A percentile compares a stretch with the other conserved stretches of the same genome.
These are phyloP conservation scores for Helicocarpus griseus DNA, from an alignment of 2,329 filamentous ascomycete genomes.

Conservation along the genomic window DNA sequence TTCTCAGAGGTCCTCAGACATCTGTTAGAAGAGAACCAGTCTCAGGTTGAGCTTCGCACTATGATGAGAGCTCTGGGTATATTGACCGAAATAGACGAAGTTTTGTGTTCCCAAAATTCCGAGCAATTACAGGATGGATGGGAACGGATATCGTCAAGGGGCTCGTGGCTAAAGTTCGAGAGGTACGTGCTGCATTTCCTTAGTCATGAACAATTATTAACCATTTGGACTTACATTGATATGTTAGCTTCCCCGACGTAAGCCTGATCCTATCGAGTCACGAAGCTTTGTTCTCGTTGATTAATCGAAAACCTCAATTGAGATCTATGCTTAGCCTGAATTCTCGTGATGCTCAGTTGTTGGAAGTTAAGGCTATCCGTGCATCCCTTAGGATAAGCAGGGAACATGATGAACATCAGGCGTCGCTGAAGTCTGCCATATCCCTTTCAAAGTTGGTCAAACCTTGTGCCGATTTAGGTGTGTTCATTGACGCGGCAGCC, in stretches of 20 bases:
- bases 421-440: slow-evolving; percentile 77
- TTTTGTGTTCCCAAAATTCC: slow-evolving; percentile 52
- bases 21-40: slow-evolving; percentile 26
- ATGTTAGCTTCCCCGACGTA: slow-evolving; percentile 49
- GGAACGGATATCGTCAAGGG: slow-evolving; percentile 53
- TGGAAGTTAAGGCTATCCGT: slow-evolving; percentile 69
- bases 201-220: neutral
- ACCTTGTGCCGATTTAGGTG: slow-evolving; percentile 57
- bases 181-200: slow-evolving; percentile 45
- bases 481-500: slow-evolving; percentile 67
- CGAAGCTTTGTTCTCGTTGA: slow-evolving; percentile 68
- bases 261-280: slow-evolving; percentile 72
- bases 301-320: slow-evolving; percentile 61
- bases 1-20: slow-evolving; percentile 38
- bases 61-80: slow-evolving; percentile 59
- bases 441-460: slow-evolving; percentile 68
- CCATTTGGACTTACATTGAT: neutral
- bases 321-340: slow-evolving; percentile 52
- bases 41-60: slow-evolving; percentile 39
- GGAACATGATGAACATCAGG: slow-evolving; percentile 71
- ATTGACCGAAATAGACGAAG: slow-evolving; percentile 71
- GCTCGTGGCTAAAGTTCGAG: slow-evolving; percentile 73
- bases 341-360: slow-evolving; percentile 54
- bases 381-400: slow-evolving; percentile 66
- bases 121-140: slow-evolving; percentile 55